Evolutionary conservation across 208 protist genomes (phyloP), one percentile per base, ranked within the genome.

Genomic region (Acanthamoeba lenticulata): DNA sequence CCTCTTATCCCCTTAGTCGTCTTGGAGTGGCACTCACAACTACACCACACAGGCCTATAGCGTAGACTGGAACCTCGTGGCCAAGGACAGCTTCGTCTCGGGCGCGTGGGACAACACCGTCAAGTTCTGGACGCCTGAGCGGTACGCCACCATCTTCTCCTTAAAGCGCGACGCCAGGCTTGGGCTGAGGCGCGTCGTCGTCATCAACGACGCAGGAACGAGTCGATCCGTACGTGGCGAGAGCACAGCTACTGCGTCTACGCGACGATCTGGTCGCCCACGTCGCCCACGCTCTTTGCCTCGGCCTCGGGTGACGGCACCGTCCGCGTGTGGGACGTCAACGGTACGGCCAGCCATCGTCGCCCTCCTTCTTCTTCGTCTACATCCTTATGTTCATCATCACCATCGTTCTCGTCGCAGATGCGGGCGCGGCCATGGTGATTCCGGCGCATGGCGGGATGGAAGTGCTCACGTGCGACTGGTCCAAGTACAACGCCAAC

Each of bases 401-500:
- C 69, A 29, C 11, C 32, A 11, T 32, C 69, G 32, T 81, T 32
- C 29, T 7, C 32, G 34, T 94, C 19, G 91, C 62, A 95, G 79
- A 94, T 52, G 62, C 34, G 9, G 62, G 65, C 11, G n/a, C 91
- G 24, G 67, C 47, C 42, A 36, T 94, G 38, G 95, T 95, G 27
- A 95, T 97, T 2, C 92, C 91, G 19, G 96, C 93, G 34, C 96
- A 97, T 49, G 83, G 93, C 29, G 67, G 94, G 21, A 69, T 83
- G 34, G 96, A 97, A 77, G 85, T 97, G 27, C 77, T 97, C 24
- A 94, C 90, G 21, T 96, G 95, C 79, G 96, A 97, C 93, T 97
- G 96, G 96, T 96, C 96, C 79, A 97, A 96, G 72, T 97, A 97
- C 65, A 96, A 97, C 42, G 88, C 94, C 32, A 95, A 94, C 67